Evolutionary conservation across 2,329 filamentous ascomycete species (phyloP), one percentile per base, ranked within the genome.

Genomic region (Rugonectria rugulosa): DNA sequence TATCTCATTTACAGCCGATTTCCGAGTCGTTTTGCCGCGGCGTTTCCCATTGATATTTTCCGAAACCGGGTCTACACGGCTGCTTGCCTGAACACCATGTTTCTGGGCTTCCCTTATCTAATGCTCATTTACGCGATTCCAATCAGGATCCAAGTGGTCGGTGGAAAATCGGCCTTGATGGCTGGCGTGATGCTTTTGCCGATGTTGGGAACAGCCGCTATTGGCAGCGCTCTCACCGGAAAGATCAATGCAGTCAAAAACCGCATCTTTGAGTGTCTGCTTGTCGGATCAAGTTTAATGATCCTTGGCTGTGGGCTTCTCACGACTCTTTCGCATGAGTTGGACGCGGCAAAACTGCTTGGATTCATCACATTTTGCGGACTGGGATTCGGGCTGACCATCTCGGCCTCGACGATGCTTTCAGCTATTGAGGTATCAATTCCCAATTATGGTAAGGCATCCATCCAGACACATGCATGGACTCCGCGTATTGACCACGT

Each of bases 141-240:
- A 0, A 67, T 81, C 10, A 73, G 79, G 11, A 72, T 81, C 40
- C 80, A 84, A 60, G 69, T 82, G 1, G 80, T 84, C 24, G 79
- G 81, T 42, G 73, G 70, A 5, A 78, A 79, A 64, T 75, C 70
- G 27, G 60, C 79, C 3, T 70, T 84, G 4, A 59, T 77, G 12
- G 75, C 80, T 1, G 81, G 81, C 10, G 64, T 83, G 21, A 77
- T 83, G 77, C 66, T 85, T 45, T 70, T 84, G 21, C 81, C 82
- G 0, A 80, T 84, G 78, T 70, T 84, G 10, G 80, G 72, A n/a
- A 71, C 73, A 2, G 74, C 77, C 5, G 80, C 80, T 1, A 12
- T 80, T 0, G 81, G 80, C 6, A 82, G 77, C 29, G 63, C 71
- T 2, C 15, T 78, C 3, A 70, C 73, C 4, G 79, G 81, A 0